A percentile compares a stretch with the other conserved stretches of the same genome.
phyloP scores from a whole-genome alignment of 495 filamentous ascomycete genomes.

The Elasticomyces elasticus region DNA sequence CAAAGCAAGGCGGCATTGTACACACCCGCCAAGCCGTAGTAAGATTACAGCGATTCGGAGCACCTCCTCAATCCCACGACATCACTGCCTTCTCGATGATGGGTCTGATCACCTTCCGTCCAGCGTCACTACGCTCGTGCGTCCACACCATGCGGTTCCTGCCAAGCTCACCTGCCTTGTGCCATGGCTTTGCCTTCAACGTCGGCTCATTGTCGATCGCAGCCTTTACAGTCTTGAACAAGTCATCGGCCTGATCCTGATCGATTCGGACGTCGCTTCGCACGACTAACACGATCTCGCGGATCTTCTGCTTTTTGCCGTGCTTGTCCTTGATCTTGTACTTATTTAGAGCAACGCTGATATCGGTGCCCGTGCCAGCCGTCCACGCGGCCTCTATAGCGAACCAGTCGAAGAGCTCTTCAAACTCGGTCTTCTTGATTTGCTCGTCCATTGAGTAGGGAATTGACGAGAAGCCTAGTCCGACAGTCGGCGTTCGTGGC shows the following conservation, averaged over 20 bases:
- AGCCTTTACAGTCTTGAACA: slow-evolving; percentile 16
- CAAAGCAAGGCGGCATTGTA: no score
- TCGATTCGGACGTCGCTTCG: slow-evolving; percentile 24
- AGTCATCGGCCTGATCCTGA: slow-evolving; percentile 21
- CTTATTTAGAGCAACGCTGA: slow-evolving; percentile 20
- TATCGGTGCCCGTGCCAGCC: slow-evolving; percentile 19
- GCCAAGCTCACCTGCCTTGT: slow-evolving; percentile 17
- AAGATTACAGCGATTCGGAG: not conserved
- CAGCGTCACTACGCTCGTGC: slow-evolving; percentile 17
- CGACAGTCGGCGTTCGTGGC: slow-evolving; percentile 20
- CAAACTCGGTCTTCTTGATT: slow-evolving; percentile 23
- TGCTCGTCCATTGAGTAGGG: slow-evolving; percentile 24
- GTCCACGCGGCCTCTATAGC: slow-evolving; percentile 26
- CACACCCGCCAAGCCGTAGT: no score
- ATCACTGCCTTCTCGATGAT: slow-evolving; percentile 25
- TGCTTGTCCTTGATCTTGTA: slow-evolving; percentile 19
- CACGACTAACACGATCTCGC: slow-evolving; percentile 23
- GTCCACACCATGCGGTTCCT: slow-evolving; percentile 25
- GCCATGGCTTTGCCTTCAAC: slow-evolving; percentile 21
- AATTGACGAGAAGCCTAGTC: slow-evolving; percentile 24
- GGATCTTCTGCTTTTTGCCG: slow-evolving; percentile 24
- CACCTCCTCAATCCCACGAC: slow-evolving; percentile 17
- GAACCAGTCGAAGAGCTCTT: slow-evolving; percentile 26
- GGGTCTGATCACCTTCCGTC: slow-evolving; percentile 22
- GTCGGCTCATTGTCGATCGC: slow-evolving; percentile 16